Evolutionary conservation across 371 early-diverging fungal species (phyloP).

Genomic region (Mortierella sp.): DNA sequence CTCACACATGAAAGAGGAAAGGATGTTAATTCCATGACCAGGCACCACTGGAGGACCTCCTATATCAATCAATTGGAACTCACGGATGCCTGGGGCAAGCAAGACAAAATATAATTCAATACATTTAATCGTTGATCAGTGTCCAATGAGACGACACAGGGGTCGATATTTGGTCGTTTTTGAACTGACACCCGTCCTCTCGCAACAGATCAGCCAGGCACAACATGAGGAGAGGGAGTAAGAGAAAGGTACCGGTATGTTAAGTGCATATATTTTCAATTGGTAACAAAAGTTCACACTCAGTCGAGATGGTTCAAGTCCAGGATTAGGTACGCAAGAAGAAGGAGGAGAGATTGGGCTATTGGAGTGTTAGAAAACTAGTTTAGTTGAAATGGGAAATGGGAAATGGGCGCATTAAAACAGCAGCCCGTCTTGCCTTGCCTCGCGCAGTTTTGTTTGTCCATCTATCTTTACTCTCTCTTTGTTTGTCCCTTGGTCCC

Average conservation of each 20-base stretch:
- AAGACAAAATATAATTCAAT: neutral
- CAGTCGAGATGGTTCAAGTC: neutral
- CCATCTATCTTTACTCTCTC: neutral
- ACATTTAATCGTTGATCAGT: neutral
- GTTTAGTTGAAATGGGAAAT: neutral
- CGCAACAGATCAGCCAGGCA: neutral
- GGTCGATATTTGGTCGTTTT: neutral
- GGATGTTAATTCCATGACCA: neutral
- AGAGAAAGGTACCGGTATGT: neutral
- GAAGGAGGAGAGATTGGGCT: neutral
- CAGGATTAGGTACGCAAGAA: constrained; percentile 7
- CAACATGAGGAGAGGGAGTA: neutral
- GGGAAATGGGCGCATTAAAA: neutral
- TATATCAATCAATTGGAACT: neutral
- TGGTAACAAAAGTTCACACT: constrained; percentile 10
- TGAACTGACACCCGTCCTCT: neutral
- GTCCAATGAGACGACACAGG: neutral
- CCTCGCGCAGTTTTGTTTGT: neutral
- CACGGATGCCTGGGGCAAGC: neutral
- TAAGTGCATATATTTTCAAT: neutral
- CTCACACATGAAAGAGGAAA: neutral
- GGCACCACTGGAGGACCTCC: neutral
- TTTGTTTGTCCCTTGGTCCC: neutral
- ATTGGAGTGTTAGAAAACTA: neutral
- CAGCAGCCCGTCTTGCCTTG: neutral